Evolutionary conservation across 192 early-diverging fungal species (phyloP).

Genomic region (Coemansia sp.): DNA sequence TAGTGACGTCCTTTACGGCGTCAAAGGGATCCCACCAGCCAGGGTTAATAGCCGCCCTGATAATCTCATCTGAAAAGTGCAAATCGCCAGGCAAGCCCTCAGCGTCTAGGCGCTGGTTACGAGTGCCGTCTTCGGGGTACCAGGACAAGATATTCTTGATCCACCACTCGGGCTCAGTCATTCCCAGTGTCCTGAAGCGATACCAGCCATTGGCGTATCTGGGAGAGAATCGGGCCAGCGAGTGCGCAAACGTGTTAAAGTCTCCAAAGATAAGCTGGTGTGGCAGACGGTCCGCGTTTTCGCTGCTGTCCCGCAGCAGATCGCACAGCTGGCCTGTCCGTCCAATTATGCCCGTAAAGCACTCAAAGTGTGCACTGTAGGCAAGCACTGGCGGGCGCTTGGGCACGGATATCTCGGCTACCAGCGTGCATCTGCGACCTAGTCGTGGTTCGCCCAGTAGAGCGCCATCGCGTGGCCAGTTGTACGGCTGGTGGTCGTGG

Average conservation of each 20-base stretch:
- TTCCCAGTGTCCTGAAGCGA: conserved; percentile 63
- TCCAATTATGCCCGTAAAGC: conserved; percentile 72
- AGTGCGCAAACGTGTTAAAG: conserved; percentile 78
- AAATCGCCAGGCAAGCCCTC: conserved; percentile 22
- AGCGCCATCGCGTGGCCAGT: conserved; percentile 68
- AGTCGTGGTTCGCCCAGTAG: conserved; percentile 65
- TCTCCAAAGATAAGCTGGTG: conserved; percentile 77
- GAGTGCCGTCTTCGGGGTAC: conserved; percentile 37
- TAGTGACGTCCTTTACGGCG: conserved; percentile 60
- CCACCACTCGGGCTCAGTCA: conserved; percentile 72
- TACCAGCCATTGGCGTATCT: conserved; percentile 65
- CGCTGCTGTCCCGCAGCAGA: conserved; percentile 62
- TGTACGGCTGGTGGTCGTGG: conserved; percentile 67
- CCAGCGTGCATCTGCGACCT: conserved; percentile 63
- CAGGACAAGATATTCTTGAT: conserved; percentile 61
- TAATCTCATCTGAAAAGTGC: conserved; percentile 36
- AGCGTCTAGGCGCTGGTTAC: conserved; percentile 26
- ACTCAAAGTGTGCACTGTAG: conserved; percentile 75
- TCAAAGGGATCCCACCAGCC: conserved; percentile 78
- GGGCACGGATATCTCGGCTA: conserved; percentile 58
- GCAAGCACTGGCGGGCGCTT: conserved; percentile 60
- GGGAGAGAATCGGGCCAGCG: conserved; percentile 68
- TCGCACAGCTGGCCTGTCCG: conserved; percentile 69
- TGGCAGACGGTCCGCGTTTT: conserved; percentile 46
- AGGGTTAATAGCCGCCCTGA: conserved; percentile 63